Conservation (phyloP, 1,139 yeast genomes). For the Yamadazyma kanchanaburiensis region DNA sequence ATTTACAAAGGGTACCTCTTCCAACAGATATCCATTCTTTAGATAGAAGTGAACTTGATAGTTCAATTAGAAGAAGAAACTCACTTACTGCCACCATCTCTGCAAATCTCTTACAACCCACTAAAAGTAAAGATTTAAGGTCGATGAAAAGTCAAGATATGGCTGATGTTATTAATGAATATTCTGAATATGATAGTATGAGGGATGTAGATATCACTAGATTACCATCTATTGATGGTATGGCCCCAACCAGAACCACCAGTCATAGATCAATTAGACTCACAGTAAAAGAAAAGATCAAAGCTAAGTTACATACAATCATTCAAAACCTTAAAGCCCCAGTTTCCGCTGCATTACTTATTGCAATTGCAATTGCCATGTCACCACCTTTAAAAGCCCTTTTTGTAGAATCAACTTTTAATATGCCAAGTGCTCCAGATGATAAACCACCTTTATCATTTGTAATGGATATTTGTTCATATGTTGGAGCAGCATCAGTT, state of each 20-base stretch:
- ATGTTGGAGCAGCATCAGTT: conserved; percentile 84
- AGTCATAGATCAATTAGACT: conserved; percentile 1
- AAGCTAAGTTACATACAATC: conserved; percentile 12
- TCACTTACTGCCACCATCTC: conserved; percentile 9
- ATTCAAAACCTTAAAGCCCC: conserved; percentile 66
- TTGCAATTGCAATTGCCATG: conserved; percentile 68
- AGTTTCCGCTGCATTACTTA: conserved; percentile 60
- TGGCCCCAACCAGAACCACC: not conserved
- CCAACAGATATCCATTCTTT: conserved; percentile 13
- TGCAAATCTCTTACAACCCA: conserved; percentile 15
- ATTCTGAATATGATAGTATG: conserved; percentile 48
- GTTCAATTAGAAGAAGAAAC: conserved; percentile 6
- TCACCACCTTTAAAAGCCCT: conserved; percentile 84
- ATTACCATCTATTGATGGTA: conserved; percentile 10
- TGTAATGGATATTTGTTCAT: conserved; percentile 72
- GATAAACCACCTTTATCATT: conserved; percentile 78
- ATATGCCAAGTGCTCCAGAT: conserved; percentile 73
- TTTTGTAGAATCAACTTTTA: conserved; percentile 45
- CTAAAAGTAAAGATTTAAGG: conserved; percentile 36
- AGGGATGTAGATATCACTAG: conserved; percentile 12
- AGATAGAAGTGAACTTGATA: not conserved
- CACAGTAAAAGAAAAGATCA: conserved; percentile 4
- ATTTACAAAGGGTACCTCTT: conserved; percentile 9
- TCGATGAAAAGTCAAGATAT: conserved; percentile 49
- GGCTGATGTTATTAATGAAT: conserved; percentile 57